Conservation (phyloP, 1,284 basidiomycete species). For the Fomitopsis palustris region DNA sequence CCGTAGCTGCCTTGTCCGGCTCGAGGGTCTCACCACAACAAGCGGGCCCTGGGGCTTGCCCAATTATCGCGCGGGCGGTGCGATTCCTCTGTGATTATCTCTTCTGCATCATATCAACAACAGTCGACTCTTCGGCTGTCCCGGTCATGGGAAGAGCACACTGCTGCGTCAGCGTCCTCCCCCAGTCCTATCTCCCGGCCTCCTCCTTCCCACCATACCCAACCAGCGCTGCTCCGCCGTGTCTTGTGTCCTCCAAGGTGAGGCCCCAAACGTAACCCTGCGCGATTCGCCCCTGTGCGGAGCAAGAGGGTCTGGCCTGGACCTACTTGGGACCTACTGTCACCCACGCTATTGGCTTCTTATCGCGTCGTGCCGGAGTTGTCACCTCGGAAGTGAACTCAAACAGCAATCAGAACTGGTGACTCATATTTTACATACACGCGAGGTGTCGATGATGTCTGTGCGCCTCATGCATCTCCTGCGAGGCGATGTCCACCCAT, state of each 20-base stretch:
- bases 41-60: background rate
- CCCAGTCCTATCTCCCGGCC: background rate
- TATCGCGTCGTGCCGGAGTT: slow-evolving; percentile 2
- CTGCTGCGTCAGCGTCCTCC: background rate
- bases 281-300: background rate
- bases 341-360: slow-evolving; percentile 8
- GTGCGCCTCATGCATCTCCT: background rate
- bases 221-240: background rate
- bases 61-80: background rate
- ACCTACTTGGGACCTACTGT: slow-evolving; percentile 11
- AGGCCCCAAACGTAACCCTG: slow-evolving; percentile 5
- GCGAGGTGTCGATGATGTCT: background rate
- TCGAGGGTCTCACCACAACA: background rate
- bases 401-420: slow-evolving; percentile 7
- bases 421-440: slow-evolving; percentile 3
- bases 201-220: slow-evolving; percentile 1
- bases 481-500: background rate
- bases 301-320: slow-evolving; percentile 6
- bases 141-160: background rate
- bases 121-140: background rate
- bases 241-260: background rate
- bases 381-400: slow-evolving; percentile 2
- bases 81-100: background rate
- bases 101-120: background rate
- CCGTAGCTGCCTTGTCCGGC: background rate